Conservation (phyloP, 2,329 filamentous ascomycete species). For the Colletotrichum sp. region DNA sequence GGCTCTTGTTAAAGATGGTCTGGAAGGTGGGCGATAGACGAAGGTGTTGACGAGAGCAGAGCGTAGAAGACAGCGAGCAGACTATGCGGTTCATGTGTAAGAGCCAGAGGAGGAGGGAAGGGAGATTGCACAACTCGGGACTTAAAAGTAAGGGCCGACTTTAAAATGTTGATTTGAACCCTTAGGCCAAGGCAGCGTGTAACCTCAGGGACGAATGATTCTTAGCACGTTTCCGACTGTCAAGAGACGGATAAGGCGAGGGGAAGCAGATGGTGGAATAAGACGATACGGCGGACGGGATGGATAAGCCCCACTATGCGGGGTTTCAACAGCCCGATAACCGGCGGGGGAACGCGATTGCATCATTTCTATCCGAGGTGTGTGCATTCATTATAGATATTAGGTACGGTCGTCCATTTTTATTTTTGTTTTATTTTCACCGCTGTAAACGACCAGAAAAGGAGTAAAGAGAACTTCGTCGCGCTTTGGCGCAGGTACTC, state of each 20-base stretch:
- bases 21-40: background rate
- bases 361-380: constrained; percentile 1
- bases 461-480: background rate
- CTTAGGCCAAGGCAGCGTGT: background rate
- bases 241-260: constrained; percentile 15
- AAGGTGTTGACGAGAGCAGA: background rate
- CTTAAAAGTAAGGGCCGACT: background rate
- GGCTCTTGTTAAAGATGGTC: background rate
- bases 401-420: background rate
- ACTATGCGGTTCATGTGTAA: constrained; percentile 2
- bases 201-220: background rate
- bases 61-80: background rate
- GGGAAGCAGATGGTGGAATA: background rate
- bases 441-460: background rate
- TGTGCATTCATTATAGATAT: background rate
- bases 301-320: constrained; percentile 11
- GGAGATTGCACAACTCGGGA: background rate
- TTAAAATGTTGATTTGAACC: background rate
- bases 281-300: constrained; percentile 11
- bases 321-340: constrained; percentile 18
- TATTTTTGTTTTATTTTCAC: background rate
- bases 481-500: background rate
- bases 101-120: background rate
- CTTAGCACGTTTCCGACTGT: constrained; percentile 14
- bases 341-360: constrained; percentile 10